Evolutionary conservation across 2,329 filamentous ascomycete genomes (phyloP), one percentile per base, ranked within the genome.

Genomic region (Paecilomyces sp.): DNA sequence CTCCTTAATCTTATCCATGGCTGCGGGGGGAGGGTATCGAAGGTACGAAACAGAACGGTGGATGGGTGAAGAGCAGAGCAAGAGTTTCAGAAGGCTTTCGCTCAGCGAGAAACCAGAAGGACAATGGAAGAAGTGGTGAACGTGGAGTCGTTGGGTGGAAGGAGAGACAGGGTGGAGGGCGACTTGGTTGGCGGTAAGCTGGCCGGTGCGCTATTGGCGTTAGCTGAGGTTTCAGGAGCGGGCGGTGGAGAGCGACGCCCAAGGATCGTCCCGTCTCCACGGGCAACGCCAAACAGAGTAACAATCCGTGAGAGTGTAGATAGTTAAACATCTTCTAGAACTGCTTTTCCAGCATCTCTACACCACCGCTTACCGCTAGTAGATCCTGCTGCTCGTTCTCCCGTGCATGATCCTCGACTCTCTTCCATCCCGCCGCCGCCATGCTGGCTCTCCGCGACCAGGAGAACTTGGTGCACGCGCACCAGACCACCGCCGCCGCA

Each of bases 1-100:
- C 84, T 92, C 88, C 87, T 91, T 92, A 78, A 94, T 92, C 79
- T 88, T 89, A 79, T 94, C 90, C 90, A 93, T 93, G 73, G 73
- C 83, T 76, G 69, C 62, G 60, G 60, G 41, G 61, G 25, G 25
- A 57, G 68, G 67, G 64, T 64, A 67, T 67, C 11, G 57, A 56
- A 47, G 28, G 11, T 2, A 53, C 51, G 51, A 30, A 53, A 53
- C 22, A 63, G 57, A 58, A 68, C 63, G 67, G 68, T 70, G 63
- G 68, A 64, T 61, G 62, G 57, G 57, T 67, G 68, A 71, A 71
- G 65, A 61, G 63, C 71, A 68, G 69, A 67, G 68, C 63, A 66
- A 63, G 65, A 53, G 51, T 53, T 53, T 47, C 51, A 30, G 61
- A 68, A 70, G 75, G 67, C 63, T 67, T 71, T 75, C 71, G 71